Evolutionary conservation across 225 moss, liverwort and hornwort genomes (phyloP).

Genomic region (Neckera pumila): DNA sequence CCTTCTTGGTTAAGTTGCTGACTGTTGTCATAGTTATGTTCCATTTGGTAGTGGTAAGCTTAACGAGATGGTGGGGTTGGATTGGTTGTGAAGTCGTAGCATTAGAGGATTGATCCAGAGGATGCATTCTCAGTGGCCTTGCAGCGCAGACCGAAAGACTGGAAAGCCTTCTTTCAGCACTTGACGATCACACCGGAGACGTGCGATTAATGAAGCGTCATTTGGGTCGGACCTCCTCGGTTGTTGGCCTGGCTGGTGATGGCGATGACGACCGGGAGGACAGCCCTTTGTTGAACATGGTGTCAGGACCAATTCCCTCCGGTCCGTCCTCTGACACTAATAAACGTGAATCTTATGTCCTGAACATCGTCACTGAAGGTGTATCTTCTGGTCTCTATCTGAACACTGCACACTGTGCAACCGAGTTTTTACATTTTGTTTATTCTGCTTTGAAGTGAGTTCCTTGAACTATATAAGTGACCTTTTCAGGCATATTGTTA

Average conservation of each 20-base stretch:
- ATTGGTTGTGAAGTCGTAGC: not conserved
- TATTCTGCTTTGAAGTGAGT: not conserved
- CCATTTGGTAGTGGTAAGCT: not conserved
- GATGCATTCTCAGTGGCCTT: conserved; percentile 59
- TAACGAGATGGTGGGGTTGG: not conserved
- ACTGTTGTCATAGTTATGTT: not conserved
- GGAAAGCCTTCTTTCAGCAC: conserved; percentile 69
- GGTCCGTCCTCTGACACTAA: conserved; percentile 30
- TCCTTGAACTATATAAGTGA: not conserved
- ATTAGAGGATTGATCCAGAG: not conserved
- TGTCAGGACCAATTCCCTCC: conserved; percentile 13
- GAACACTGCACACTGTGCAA: not conserved
- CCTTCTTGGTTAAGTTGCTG: not conserved
- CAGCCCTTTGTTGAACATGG: conserved; percentile 21
- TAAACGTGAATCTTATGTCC: conserved; percentile 1
- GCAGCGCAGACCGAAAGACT: conserved; percentile 94
- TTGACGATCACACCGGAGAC: conserved; percentile 71
- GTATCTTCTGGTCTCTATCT: conserved; percentile 20
- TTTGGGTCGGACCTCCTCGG: conserved; percentile 2
- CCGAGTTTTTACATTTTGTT: not conserved
- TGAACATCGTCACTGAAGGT: conserved; percentile 12
- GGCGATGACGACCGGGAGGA: conserved; percentile 3
- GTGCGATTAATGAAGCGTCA: conserved; percentile 46
- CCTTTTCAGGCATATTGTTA: not conserved
- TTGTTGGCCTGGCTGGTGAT: conserved; percentile 4